phyloP scores from a whole-genome alignment of 2,329 filamentous ascomycete genomes.

The Claviceps purpurea region DNA sequence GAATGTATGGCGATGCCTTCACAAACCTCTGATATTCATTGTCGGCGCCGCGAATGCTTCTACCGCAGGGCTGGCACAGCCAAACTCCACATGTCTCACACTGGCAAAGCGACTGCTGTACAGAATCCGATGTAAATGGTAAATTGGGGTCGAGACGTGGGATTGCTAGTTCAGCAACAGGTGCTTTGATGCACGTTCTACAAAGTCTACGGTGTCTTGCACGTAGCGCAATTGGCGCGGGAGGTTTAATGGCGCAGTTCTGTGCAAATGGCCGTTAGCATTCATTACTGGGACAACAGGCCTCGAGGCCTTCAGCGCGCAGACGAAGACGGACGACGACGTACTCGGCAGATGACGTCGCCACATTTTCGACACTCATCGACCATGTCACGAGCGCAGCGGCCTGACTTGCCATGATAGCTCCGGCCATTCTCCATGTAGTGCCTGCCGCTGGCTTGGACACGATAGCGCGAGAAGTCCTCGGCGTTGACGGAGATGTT shows the following conservation, averaged over 20 bases:
- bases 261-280: conserved; percentile 22
- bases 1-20: not conserved
- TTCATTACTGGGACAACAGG: not conserved
- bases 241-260: conserved; percentile 85
- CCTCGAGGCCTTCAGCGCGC: not conserved
- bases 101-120: conserved; percentile 43
- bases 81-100: conserved; percentile 51
- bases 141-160: conserved; percentile 30
- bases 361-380: conserved; percentile 67
- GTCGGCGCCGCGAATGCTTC: conserved; percentile 49
- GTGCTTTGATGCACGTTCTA: conserved; percentile 56
- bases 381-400: conserved; percentile 81
- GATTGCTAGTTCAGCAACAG: conserved; percentile 43
- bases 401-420: conserved; percentile 53
- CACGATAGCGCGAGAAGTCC: conserved; percentile 42
- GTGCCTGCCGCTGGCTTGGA: conserved; percentile 43
- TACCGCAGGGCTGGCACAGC: conserved; percentile 76
- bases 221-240: conserved; percentile 50
- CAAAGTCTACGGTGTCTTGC: conserved; percentile 75
- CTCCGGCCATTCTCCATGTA: conserved; percentile 44
- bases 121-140: conserved; percentile 35
- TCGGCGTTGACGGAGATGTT: conserved; percentile 38
- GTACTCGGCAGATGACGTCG: conserved; percentile 68
- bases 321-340: conserved; percentile 13
- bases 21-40: conserved; percentile 44